phyloP scores from a whole-genome alignment of 2,329 filamentous ascomycete species.

The Lasiodiplodia sp. region DNA sequence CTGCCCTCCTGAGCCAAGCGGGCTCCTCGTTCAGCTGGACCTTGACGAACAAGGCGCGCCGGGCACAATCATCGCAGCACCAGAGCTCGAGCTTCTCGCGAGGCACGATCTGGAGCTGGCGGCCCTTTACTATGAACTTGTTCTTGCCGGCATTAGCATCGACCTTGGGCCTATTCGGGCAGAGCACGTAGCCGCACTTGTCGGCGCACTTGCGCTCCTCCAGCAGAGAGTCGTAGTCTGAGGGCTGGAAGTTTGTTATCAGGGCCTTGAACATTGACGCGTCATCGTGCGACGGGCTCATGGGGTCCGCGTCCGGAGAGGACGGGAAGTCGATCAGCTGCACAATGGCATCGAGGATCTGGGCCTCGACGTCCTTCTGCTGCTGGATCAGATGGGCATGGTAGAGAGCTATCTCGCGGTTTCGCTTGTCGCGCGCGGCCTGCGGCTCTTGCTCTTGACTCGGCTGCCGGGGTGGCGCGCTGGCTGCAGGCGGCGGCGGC shows the following conservation, averaged over 20 bases:
- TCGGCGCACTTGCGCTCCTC: constrained; percentile 86
- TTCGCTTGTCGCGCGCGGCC: constrained; percentile 47
- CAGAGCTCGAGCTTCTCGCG: constrained; percentile 80
- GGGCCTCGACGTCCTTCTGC: constrained; percentile 77
- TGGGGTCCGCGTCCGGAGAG: constrained; percentile 58
- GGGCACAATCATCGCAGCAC: constrained; percentile 83
- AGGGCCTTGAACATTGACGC: constrained; percentile 69
- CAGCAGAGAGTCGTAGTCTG: constrained; percentile 88
- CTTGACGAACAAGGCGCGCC: constrained; percentile 82
- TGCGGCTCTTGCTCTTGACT: constrained; percentile 31
- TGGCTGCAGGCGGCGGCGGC: constrained; percentile 13
- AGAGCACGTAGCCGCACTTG: constrained; percentile 85
- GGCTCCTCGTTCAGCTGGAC: constrained; percentile 87
- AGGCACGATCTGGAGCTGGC: constrained; percentile 70
- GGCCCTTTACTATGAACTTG: constrained; percentile 69
- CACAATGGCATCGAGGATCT: constrained; percentile 77
- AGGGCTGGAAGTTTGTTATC: constrained; percentile 79
- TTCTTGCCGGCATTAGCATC: constrained; percentile 59
- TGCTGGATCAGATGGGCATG: constrained; percentile 85
- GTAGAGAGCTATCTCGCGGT: constrained; percentile 74
- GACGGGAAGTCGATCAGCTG: constrained; percentile 71
- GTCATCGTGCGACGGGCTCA: constrained; percentile 65
- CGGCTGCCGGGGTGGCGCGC: constrained; percentile 35
- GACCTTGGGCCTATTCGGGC: constrained; percentile 67
- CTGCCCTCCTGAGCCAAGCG: constrained; percentile 78